These are phyloP conservation scores for Prunus armeniaca DNA, from an alignment of 306 rosid species.

Conservation along the genomic window DNA sequence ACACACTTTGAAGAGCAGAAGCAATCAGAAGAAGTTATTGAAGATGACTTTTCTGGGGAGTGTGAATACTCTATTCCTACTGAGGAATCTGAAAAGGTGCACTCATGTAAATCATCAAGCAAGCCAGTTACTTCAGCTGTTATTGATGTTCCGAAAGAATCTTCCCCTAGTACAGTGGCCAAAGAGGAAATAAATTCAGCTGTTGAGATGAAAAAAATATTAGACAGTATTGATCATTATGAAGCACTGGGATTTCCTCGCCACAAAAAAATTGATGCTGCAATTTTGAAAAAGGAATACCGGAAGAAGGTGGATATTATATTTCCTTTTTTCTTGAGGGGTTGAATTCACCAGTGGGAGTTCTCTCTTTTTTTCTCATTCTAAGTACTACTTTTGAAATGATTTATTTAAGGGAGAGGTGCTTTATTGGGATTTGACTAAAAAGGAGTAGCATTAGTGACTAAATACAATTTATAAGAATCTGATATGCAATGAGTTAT, in stretches of 20 bases:
- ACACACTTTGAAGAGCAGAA: slow-evolving; percentile 75
- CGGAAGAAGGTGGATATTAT: slow-evolving; percentile 55
- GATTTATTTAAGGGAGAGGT: neutral
- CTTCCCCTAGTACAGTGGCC: slow-evolving; percentile 50
- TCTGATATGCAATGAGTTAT: neutral
- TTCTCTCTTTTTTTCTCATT: neutral
- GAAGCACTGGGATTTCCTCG: slow-evolving; percentile 82
- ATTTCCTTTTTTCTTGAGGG: neutral
- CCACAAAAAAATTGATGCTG: slow-evolving; percentile 71
- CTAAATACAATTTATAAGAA: neutral
- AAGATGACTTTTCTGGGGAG: slow-evolving; percentile 71
- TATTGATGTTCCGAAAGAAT: slow-evolving; percentile 48
- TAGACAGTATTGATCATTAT: slow-evolving; percentile 69
- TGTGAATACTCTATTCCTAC: slow-evolving; percentile 62
- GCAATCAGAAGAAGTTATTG: slow-evolving; percentile 59
- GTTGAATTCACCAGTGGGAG: neutral
- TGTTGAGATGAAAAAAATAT: slow-evolving; percentile 86
- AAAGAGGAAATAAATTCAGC: slow-evolving; percentile 51
- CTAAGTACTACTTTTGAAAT: neutral
- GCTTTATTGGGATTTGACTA: neutral
- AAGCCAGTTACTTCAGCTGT: slow-evolving; percentile 53
- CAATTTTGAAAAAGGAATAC: slow-evolving; percentile 74
- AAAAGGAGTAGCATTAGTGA: neutral
- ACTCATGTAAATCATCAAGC: slow-evolving; percentile 72
- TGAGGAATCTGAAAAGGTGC: slow-evolving; percentile 62